These are phyloP conservation scores for Brassica balearica DNA, from an alignment of 441 rosid species.

Conservation along the genomic window DNA sequence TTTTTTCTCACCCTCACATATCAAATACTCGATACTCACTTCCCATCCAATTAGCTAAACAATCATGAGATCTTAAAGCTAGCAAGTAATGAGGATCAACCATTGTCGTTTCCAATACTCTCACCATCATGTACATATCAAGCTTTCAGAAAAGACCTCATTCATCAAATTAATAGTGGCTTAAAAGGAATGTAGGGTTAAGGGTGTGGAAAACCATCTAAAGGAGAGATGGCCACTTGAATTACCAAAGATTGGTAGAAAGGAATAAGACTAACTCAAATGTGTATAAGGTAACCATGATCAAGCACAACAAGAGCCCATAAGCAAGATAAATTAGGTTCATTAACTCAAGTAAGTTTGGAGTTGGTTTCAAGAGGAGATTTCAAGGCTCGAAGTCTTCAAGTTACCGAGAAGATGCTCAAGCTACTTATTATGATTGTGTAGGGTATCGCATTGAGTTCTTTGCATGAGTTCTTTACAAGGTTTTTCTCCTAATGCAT, in stretches of 20 bases:
- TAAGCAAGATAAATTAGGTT: not conserved
- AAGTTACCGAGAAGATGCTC: not conserved
- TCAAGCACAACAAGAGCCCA: not conserved
- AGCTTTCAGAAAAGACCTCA: not conserved
- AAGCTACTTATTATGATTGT: not conserved
- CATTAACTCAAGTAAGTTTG: not conserved
- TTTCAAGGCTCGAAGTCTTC: not conserved
- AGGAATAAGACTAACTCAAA: not conserved
- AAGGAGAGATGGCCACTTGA: not conserved
- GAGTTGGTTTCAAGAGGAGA: not conserved
- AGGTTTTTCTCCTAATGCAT: not conserved
- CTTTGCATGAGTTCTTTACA: not conserved
- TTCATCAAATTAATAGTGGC: not conserved
- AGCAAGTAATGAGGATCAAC: not conserved
- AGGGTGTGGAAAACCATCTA: not conserved
- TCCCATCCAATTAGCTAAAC: not conserved
- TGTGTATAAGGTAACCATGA: not conserved
- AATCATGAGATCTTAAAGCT: not conserved
- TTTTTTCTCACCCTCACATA: not conserved
- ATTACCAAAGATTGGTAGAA: not conserved
- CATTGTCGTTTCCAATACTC: not conserved
- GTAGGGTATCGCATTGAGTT: not conserved
- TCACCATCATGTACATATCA: not conserved
- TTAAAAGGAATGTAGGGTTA: not conserved
- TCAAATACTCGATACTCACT: not conserved